A percentile compares a stretch with the other conserved stretches of the same genome.
These are phyloP conservation scores for Schizophyllum commune DNA, from an alignment of 1,284 basidiomycete species.

Conservation along the genomic window DNA sequence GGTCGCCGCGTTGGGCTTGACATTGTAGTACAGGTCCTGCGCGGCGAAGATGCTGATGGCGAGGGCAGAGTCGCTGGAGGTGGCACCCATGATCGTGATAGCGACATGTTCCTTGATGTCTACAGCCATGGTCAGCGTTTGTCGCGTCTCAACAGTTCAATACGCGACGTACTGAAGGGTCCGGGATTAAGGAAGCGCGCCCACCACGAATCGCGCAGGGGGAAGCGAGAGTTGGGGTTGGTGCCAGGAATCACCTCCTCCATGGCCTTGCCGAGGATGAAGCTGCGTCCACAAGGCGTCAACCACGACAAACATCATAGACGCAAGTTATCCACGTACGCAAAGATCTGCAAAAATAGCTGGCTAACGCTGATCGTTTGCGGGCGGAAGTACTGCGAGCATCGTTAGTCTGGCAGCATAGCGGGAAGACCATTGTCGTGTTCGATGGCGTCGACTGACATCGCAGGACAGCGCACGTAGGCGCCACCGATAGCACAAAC, in stretches of 20 bases:
- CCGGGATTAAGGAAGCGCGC: constrained; percentile 19
- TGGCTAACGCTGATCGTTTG: constrained; percentile 39
- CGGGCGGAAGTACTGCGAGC: constrained; percentile 20
- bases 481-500: background rate
- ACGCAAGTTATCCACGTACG: no score
- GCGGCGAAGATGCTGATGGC: constrained; percentile 34
- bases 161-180: constrained; percentile 25
- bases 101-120: constrained; percentile 62
- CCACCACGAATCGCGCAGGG: constrained; percentile 11
- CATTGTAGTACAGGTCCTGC: constrained; percentile 31
- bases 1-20: constrained; percentile 26
- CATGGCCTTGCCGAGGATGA: constrained; percentile 21
- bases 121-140: background rate
- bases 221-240: constrained; percentile 9
- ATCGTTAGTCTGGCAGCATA: background rate
- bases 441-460: no score
- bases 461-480: no score
- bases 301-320: no score
- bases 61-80: constrained; percentile 30
- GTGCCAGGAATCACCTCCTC: constrained; percentile 30
- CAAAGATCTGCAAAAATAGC: constrained; percentile 38
- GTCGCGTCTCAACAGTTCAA: no score
- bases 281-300: no score
- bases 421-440: no score
- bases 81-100: constrained; percentile 66